Percentiles rank a stretch among this genome's conserved stretches.
Conservation (phyloP, 495 filamentous ascomycete genomes). For the Wilcoxina mikolae region DNA sequence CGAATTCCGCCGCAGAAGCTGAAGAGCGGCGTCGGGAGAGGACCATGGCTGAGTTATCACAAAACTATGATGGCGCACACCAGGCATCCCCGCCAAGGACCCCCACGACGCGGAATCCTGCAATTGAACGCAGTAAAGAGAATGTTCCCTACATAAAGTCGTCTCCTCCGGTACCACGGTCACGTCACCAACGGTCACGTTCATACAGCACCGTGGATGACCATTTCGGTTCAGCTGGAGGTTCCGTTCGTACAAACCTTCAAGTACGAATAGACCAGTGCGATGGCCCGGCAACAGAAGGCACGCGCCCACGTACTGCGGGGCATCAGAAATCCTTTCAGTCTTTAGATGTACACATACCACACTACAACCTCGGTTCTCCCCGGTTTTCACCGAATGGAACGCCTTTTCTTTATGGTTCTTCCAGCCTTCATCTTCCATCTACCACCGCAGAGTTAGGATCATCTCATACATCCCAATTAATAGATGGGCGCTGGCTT, state of each 20-base stretch:
- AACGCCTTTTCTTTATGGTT: conserved; percentile 67
- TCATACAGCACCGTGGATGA: conserved; percentile 52
- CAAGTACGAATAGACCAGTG: conserved; percentile 69
- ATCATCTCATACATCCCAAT: conserved; percentile 37
- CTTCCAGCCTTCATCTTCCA: conserved; percentile 39
- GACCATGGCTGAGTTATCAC: conserved; percentile 12
- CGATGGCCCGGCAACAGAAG: conserved; percentile 48
- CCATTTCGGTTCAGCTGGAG: conserved; percentile 32
- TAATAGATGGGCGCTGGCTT: conserved; percentile 34
- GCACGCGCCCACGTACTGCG: conserved; percentile 45
- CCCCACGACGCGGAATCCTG: conserved; percentile 13
- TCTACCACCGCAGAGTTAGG: conserved; percentile 27
- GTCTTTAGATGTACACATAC: conserved; percentile 64
- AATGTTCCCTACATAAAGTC: conserved; percentile 21
- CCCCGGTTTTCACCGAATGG: conserved; percentile 67
- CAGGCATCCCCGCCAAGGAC: conserved; percentile 26
- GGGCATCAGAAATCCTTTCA: conserved; percentile 41
- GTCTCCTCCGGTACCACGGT: conserved; percentile 28
- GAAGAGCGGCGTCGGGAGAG: conserved; percentile 9
- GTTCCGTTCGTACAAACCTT: conserved; percentile 43
- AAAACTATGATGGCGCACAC: conserved; percentile 11
- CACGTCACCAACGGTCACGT: conserved; percentile 39
- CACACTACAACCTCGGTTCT: conserved; percentile 71
- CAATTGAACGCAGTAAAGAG: conserved; percentile 13
- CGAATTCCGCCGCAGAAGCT: conserved; percentile 19